Evolutionary conservation across 306 rosid genomes (phyloP).

Genomic region (Acacia confusa): DNA sequence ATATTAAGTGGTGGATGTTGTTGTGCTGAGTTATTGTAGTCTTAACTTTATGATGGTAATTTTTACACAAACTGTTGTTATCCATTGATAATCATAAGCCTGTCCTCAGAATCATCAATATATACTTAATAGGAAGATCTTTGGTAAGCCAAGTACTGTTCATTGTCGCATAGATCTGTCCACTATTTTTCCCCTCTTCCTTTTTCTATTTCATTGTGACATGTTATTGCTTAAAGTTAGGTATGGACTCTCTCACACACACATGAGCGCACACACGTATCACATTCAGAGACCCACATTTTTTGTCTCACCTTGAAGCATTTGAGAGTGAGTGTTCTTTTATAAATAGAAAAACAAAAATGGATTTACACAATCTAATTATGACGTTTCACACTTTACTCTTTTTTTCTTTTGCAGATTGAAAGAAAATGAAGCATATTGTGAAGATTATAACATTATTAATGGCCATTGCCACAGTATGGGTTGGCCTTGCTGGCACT

Average conservation of each 20-base stretch:
- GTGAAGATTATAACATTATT: not conserved
- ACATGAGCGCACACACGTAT: not conserved
- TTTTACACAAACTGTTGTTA: not conserved
- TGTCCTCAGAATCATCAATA: not conserved
- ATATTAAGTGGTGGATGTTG: conserved; percentile 4
- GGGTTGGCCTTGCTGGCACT: not conserved
- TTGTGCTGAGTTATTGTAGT: not conserved
- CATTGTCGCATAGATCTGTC: not conserved
- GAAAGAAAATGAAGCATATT: not conserved
- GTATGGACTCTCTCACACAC: not conserved
- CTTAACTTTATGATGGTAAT: not conserved
- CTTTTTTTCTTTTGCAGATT: not conserved
- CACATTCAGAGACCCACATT: not conserved
- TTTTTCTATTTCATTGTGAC: not conserved
- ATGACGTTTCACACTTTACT: not conserved
- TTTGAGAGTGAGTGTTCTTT: not conserved
- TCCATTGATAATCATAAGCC: not conserved
- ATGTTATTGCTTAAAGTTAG: too few species aligned
- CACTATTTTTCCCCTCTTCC: not conserved
- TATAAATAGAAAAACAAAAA: not conserved
- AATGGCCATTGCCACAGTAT: not conserved
- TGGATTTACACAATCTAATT: not conserved
- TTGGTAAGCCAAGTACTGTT: too few species aligned
- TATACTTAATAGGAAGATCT: too few species aligned
- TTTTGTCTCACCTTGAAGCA: not conserved